These are phyloP conservation scores for Aspergillus jensenii DNA, from an alignment of 2,329 filamentous ascomycete genomes.

Conservation along the genomic window DNA sequence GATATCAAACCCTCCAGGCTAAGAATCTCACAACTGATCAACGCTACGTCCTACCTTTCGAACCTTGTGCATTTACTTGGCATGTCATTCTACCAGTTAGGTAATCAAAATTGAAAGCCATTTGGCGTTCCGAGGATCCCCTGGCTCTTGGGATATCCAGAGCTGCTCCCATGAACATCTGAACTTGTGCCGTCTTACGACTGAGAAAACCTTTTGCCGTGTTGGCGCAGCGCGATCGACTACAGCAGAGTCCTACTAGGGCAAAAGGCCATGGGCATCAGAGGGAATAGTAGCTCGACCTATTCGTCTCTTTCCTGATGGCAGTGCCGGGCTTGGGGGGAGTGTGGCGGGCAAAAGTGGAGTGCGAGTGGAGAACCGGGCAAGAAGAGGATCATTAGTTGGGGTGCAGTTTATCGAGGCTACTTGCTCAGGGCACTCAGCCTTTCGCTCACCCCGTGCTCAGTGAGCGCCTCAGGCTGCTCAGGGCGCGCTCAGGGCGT, in stretches of 20 bases:
- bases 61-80: conserved; percentile 9
- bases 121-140: conserved; percentile 3
- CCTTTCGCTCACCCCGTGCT: neutral
- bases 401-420: neutral
- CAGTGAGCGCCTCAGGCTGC: conserved; percentile 10
- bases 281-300: neutral
- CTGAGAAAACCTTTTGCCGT: neutral
- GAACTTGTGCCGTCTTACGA: conserved; percentile 2
- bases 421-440: conserved; percentile 2
- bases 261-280: conserved; percentile 2
- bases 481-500: conserved; percentile 10
- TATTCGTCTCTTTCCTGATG: conserved; percentile 4
- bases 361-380: neutral
- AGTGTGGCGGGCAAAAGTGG: neutral
- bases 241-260: neutral
- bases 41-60: conserved; percentile 5
- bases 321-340: conserved; percentile 3
- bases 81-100: conserved; percentile 8
- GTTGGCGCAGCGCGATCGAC: neutral
- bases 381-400: neutral
- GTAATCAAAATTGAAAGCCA: conserved; percentile 6
- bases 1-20: conserved; percentile 5
- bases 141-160: conserved; percentile 6
- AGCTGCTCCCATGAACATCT: conserved; percentile 3
- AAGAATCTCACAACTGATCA: conserved; percentile 4